These are phyloP conservation scores for Gossypium aridum DNA, from an alignment of 441 rosid genomes.

Conservation along the genomic window DNA sequence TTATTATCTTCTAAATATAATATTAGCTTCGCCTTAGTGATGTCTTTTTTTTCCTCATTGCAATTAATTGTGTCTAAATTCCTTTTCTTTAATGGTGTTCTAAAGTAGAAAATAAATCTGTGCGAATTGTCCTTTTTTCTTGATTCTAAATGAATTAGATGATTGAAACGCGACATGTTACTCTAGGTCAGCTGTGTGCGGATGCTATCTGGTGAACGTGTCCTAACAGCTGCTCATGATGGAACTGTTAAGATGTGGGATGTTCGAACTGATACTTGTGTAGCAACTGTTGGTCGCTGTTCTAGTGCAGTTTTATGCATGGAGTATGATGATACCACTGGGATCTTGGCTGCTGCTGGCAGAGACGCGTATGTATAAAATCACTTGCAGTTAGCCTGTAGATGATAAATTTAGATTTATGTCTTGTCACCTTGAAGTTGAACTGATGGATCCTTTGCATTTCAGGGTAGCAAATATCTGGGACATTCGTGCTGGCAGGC, in stretches of 20 bases:
- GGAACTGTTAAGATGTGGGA: conserved; percentile 99
- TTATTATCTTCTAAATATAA: not conserved
- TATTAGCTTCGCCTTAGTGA: not conserved
- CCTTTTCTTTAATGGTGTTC: not conserved
- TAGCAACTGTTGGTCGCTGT: conserved; percentile 97
- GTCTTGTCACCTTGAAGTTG: not conserved
- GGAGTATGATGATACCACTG: conserved; percentile 95
- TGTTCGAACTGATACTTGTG: conserved; percentile 95
- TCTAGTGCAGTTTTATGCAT: conserved; percentile 83
- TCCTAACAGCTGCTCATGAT: conserved; percentile 87
- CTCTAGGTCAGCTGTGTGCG: conserved; percentile 89
- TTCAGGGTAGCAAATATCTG: conserved; percentile 86
- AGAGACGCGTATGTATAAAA: conserved; percentile 83
- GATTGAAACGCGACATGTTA: not conserved
- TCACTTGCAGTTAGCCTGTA: not conserved
- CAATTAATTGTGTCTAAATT: not conserved
- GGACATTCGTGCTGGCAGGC: conserved; percentile 97
- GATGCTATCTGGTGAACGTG: conserved; percentile 98
- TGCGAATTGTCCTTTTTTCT: not conserved
- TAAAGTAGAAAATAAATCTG: not conserved
- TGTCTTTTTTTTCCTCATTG: not conserved
- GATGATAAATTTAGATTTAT: not conserved
- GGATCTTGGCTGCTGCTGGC: conserved; percentile 94
- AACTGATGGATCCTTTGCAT: conserved; percentile 19
- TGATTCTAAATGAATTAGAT: not conserved